Base-by-base conservation (phyloP, 1,284 basidiomycete species). In the Anthracocystis walkeri region DNA sequence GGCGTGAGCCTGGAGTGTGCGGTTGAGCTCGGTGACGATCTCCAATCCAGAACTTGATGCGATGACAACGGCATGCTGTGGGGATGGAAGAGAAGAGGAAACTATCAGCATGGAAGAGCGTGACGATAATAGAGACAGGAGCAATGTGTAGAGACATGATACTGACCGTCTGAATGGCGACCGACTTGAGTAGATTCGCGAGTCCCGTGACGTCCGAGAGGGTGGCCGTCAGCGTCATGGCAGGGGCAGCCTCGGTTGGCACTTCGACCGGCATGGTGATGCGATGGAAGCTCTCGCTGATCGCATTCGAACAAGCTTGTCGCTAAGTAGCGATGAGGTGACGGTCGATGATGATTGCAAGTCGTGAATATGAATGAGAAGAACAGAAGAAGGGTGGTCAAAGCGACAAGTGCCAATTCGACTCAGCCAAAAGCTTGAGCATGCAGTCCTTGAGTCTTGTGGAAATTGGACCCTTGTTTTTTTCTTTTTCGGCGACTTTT, bases 21-120 rank as follows among this genome's bases (percentile, higher is more conserved):
- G 89, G 5, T 92, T 90, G 82, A 95, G 93, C 86, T 97, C 93
- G 11, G 94, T 93, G n/a, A 90, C 89, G 31, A 96, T 89, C n/a
- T 90, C 90, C 68, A 97, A 86, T 1, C 93, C 94, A 33, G 88
- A 87, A 42, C 89, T 87, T 21, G 90, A 89, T 14, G 94, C 88
- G 8, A 89, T 90, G 56, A 96, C 87, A 1, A 90, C 91, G n/a
- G 92, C 94, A 48, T 77, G 70, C 48, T 49, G 48, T 49, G 8
- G n/a, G 25, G 23, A 50, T 6, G 21, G 23, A 25, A 16, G 20
- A 25, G 11, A 38, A 16, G 35, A 11, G 35, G 11, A 4, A 33
- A 33, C 29, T 33, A 33, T 33, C 31, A 33, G 31, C 31, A 33
- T 33, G 31, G 31, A 4, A 33, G 7, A 29, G 25, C 27, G 25